These are phyloP conservation scores for Zopfochytrium polystomum DNA, from an alignment of 371 early-diverging fungal species.

Conservation along the genomic window DNA sequence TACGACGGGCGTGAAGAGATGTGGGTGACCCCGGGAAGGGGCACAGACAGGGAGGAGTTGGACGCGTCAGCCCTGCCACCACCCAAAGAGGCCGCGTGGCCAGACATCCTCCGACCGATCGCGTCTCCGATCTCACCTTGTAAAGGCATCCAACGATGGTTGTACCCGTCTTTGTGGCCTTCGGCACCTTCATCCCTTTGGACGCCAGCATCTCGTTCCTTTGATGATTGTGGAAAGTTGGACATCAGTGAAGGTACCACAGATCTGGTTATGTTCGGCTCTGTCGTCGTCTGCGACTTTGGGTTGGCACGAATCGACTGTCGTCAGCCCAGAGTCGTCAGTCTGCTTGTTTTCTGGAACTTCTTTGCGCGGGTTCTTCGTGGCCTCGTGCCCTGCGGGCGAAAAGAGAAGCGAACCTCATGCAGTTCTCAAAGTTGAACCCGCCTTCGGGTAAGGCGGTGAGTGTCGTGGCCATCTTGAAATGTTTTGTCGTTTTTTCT, in stretches of 20 bases:
- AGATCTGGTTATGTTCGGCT: not conserved
- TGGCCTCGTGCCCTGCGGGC: not conserved
- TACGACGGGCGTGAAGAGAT: not conserved
- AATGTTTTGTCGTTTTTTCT: no score
- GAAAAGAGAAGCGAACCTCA: constrained; percentile 52
- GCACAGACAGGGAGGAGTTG: no score
- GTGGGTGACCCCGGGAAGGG: no score
- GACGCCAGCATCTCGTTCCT: constrained; percentile 69
- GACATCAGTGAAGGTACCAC: not conserved
- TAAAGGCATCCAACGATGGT: constrained; percentile 94
- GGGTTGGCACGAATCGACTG: no score
- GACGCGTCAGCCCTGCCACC: no score
- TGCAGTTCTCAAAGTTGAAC: constrained; percentile 81
- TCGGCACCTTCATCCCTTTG: constrained; percentile 79
- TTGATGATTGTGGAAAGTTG: no score
- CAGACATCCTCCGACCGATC: no score
- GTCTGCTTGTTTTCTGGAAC: no score
- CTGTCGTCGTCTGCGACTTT: not conserved
- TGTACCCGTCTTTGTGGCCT: constrained; percentile 97
- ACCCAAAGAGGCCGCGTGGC: no score
- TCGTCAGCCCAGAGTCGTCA: no score
- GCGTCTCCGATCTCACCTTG: constrained; percentile 62
- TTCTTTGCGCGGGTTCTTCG: no score
- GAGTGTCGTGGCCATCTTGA: no score
- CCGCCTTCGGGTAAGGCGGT: constrained; percentile 50